phyloP scores from a whole-genome alignment of 1,139 yeast genomes.

The Kazachstania sp. region DNA sequence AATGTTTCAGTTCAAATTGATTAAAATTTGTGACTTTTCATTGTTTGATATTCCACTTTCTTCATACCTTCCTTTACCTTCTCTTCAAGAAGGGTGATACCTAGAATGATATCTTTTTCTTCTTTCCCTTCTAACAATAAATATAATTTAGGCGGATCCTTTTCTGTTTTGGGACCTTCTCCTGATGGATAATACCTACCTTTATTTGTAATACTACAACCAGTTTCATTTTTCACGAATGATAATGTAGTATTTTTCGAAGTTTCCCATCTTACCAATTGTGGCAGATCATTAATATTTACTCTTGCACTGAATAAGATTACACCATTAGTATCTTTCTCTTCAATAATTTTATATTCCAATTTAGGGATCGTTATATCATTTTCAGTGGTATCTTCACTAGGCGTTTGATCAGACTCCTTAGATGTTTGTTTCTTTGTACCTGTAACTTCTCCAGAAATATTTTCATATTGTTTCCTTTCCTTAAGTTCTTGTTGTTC shows the following conservation, averaged over 20 bases:
- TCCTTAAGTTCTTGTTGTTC: constrained; percentile 48
- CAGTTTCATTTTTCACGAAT: constrained; percentile 61
- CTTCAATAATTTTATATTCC: constrained; percentile 30
- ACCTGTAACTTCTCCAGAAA: neutral
- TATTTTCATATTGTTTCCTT: constrained; percentile 33
- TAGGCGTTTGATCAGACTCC: constrained; percentile 19
- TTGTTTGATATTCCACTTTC: constrained; percentile 22
- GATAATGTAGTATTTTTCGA: constrained; percentile 60
- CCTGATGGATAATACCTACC: constrained; percentile 67
- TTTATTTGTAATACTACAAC: constrained; percentile 73
- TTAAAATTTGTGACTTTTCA: constrained; percentile 23
- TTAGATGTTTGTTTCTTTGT: constrained; percentile 25
- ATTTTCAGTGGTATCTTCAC: constrained; percentile 32
- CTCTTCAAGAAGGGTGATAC: constrained; percentile 55
- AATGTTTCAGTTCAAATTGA: too few species aligned
- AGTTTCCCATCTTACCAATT: constrained; percentile 73
- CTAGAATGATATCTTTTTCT: constrained; percentile 54
- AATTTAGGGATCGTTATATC: constrained; percentile 54
- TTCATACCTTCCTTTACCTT: constrained; percentile 52
- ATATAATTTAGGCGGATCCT: constrained; percentile 67
- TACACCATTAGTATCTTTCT: constrained; percentile 42
- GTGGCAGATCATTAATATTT: constrained; percentile 80
- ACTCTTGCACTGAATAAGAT: constrained; percentile 63
- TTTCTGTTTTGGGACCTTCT: constrained; percentile 37
- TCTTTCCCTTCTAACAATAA: constrained; percentile 71